A percentile compares a stretch with the other conserved stretches of the same genome.
Conservation (phyloP, 208 protist genomes). For the Leishmania turanica region DNA sequence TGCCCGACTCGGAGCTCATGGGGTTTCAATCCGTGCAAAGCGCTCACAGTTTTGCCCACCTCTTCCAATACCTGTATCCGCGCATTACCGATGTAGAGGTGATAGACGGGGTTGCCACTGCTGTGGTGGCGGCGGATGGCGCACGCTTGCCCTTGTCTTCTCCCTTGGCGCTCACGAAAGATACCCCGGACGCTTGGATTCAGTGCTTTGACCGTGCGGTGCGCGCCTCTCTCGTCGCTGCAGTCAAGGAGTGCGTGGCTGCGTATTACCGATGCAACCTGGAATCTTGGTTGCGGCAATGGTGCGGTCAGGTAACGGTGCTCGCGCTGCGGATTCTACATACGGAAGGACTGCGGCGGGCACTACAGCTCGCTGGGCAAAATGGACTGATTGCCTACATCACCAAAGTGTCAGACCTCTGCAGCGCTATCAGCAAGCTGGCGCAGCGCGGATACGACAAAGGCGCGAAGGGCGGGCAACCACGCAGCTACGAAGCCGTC, state of each 20-base stretch:
- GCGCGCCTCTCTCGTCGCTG: slow-evolving; percentile 51
- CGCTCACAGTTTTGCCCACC: slow-evolving; percentile 30
- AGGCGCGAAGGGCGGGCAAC: not conserved
- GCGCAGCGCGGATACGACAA: slow-evolving; percentile 12
- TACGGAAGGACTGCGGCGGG: slow-evolving; percentile 63
- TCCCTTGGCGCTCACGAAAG: slow-evolving; percentile 44
- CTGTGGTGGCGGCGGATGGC: slow-evolving; percentile 61
- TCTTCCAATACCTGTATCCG: slow-evolving; percentile 77
- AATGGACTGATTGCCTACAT: slow-evolving; percentile 55
- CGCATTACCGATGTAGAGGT: slow-evolving; percentile 46
- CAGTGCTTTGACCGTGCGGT: slow-evolving; percentile 58
- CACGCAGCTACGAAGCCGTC: slow-evolving; percentile 4
- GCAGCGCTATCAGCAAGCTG: slow-evolving; percentile 56
- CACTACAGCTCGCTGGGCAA: slow-evolving; percentile 51
- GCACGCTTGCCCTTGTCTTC: slow-evolving; percentile 39
- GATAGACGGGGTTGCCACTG: slow-evolving; percentile 37
- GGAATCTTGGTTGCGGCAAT: slow-evolving; percentile 61
- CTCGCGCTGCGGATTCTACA: slow-evolving; percentile 75
- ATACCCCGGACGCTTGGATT: slow-evolving; percentile 73
- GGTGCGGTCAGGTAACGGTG: slow-evolving; percentile 70
- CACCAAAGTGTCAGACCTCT: slow-evolving; percentile 53
- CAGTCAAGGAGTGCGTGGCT: slow-evolving; percentile 45
- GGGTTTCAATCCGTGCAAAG: slow-evolving; percentile 73
- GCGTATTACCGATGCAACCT: slow-evolving; percentile 40
- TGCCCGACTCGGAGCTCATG: slow-evolving; percentile 85